Evolutionary conservation across 805 yeast species (phyloP).

Genomic region (Nakazawaea populi): DNA sequence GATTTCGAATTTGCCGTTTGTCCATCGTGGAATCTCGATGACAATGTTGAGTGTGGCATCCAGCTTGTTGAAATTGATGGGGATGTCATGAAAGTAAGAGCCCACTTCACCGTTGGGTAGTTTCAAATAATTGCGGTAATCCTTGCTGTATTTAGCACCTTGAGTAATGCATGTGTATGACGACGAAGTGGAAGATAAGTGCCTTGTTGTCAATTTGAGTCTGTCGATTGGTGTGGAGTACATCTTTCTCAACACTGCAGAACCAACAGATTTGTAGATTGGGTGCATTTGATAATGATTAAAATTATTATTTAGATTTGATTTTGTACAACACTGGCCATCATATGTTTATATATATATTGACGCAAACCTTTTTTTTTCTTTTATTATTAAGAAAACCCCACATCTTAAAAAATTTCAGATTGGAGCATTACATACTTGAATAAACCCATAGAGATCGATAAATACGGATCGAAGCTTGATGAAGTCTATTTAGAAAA

Average conservation of each 20-base stretch:
- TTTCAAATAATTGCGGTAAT: constrained; percentile 38
- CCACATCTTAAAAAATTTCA: too few relatives aligned
- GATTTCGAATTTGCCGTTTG: constrained; percentile 80
- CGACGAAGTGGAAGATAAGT: background rate
- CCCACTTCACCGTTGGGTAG: constrained; percentile 39
- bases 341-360: too few relatives aligned
- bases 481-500: too few relatives aligned
- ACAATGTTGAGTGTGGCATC: constrained; percentile 52
- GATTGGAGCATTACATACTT: too few relatives aligned
- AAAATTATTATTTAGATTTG: too few relatives aligned
- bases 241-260: background rate
- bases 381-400: background rate
- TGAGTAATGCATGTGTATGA: background rate
- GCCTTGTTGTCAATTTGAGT: constrained; percentile 2
- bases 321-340: too few relatives aligned
- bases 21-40: constrained; percentile 77
- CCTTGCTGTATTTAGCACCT: constrained; percentile 33
- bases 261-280: background rate
- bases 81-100: constrained; percentile 71
- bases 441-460: too few relatives aligned
- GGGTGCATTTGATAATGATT: background rate
- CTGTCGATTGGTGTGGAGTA: constrained; percentile 4
- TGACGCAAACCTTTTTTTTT: background rate
- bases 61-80: constrained; percentile 40
- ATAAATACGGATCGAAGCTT: too few relatives aligned